Conservation (phyloP, 208 protist genomes). For the Acanthamoeba lenticulata region DNA sequence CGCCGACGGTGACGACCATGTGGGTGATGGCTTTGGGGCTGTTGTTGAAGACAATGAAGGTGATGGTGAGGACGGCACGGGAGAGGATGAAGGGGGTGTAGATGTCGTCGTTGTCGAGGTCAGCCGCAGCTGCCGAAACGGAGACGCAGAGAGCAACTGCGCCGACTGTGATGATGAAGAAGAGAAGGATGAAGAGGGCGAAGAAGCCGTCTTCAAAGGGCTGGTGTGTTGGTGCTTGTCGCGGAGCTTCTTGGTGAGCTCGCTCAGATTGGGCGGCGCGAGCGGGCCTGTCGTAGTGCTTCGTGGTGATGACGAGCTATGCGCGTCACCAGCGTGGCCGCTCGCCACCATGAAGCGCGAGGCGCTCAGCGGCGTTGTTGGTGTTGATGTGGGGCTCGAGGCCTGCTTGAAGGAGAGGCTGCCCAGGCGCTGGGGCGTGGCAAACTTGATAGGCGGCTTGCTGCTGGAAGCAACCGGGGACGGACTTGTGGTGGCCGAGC, state of each 20-base stretch:
- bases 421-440: not conserved
- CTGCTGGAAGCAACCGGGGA: not conserved
- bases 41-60: not conserved
- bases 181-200: not conserved
- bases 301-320: not conserved
- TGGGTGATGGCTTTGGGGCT: not conserved
- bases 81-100: not conserved
- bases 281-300: not conserved
- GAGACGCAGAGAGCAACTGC: not conserved
- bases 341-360: not conserved
- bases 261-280: not conserved
- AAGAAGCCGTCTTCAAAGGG: not conserved
- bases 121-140: not conserved
- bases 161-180: not conserved
- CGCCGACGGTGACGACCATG: not conserved
- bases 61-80: not conserved
- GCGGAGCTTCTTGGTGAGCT: not conserved
- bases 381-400: no score
- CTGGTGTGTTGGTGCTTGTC: not conserved
- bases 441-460: slow-evolving; percentile 44
- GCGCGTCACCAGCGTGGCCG: not conserved
- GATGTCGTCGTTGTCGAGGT: not conserved
- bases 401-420: not conserved
- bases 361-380: not conserved
- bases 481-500: not conserved